Conservation (phyloP, 495 filamentous ascomycete genomes). For the Penicillium longicatenatum region DNA sequence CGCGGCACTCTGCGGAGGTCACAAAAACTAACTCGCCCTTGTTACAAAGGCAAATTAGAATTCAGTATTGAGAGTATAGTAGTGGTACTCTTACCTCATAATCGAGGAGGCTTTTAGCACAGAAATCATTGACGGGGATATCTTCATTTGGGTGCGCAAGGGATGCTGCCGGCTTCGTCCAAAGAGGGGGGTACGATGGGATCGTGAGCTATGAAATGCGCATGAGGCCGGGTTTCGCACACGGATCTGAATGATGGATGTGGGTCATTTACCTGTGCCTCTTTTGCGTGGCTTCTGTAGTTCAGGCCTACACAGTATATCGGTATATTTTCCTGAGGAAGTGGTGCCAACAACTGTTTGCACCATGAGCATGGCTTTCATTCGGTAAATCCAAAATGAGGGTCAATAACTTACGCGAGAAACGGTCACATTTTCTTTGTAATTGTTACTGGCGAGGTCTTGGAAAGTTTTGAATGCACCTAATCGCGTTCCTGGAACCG, state of each 20-base stretch:
- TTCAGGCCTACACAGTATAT: conserved; percentile 49
- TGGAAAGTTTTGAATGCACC: too few relatives aligned
- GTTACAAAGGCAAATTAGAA: too few relatives aligned
- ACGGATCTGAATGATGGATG: too few relatives aligned
- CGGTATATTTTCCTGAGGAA: conserved; percentile 15
- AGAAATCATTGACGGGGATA: conserved; percentile 39
- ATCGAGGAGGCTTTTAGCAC: conserved; percentile 38
- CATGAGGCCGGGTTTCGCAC: too few relatives aligned
- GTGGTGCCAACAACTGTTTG: conserved; percentile 22
- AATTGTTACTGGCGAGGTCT: too few relatives aligned
- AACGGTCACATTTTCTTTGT: too few relatives aligned
- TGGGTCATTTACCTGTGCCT: conserved; percentile 35
- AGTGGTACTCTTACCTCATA: conserved; percentile 25
- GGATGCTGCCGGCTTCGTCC: conserved; percentile 42
- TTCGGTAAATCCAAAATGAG: too few relatives aligned
- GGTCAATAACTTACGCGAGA: too few relatives aligned
- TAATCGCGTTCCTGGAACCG: too few relatives aligned
- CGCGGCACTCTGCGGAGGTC: not conserved
- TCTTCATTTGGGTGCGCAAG: conserved; percentile 37
- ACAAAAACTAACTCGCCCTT: not conserved
- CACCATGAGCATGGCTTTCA: not conserved
- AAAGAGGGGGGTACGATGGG: conserved; percentile 39
- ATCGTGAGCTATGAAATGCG: conserved; percentile 33
- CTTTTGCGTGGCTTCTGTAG: conserved; percentile 43
- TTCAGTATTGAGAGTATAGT: too few relatives aligned